phyloP scores from a whole-genome alignment of 176 grass and related monocot species.

The Aechmea fasciata region DNA sequence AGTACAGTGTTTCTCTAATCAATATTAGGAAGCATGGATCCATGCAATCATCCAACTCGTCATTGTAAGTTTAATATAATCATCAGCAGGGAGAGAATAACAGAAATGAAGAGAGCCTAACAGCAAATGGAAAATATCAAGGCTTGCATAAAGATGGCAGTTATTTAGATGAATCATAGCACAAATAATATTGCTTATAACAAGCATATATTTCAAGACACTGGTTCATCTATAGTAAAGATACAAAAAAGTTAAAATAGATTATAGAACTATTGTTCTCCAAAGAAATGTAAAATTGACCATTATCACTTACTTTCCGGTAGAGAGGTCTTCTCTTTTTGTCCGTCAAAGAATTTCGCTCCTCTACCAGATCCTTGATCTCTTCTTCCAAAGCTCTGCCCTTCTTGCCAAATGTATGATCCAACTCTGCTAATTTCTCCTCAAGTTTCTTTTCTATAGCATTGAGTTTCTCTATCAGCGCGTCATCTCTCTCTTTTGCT shows the following conservation, averaged over 20 bases:
- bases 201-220: too few species aligned
- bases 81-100: not conserved
- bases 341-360: conserved; percentile 53
- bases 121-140: not conserved
- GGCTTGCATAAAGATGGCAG: not conserved
- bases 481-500: conserved; percentile 53
- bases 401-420: conserved; percentile 93
- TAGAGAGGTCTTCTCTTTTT: conserved; percentile 84
- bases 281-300: not conserved
- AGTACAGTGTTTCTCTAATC: not conserved
- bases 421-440: conserved; percentile 52
- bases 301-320: conserved; percentile 51
- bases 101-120: not conserved
- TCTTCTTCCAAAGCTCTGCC: conserved; percentile 73
- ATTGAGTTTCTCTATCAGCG: conserved; percentile 69
- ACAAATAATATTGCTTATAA: too few species aligned
- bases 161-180: too few species aligned
- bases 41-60: not conserved
- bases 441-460: conserved; percentile 71
- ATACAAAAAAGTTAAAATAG: not conserved
- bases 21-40: not conserved
- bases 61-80: not conserved
- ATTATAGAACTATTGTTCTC: too few species aligned
- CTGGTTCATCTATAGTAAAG: too few species aligned
- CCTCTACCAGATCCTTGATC: conserved; percentile 72